Base-by-base conservation (phyloP, 1,284 basidiomycete species). In the Inonotus hispidus region DNA sequence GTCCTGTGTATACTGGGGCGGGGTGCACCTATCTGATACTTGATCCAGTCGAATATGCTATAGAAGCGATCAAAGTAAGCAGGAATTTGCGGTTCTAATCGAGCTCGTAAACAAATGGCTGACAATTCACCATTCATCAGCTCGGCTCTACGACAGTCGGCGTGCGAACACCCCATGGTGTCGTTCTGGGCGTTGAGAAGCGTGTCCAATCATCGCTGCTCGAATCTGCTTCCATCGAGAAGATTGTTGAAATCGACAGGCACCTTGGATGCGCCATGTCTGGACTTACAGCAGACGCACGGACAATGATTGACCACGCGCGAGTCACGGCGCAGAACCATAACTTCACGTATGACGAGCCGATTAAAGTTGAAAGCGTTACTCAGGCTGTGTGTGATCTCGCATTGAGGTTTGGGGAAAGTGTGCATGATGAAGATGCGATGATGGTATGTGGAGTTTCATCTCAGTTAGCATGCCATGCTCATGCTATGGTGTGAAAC, bases 241-340 rank as follows among this genome's bases (percentile, higher is more conserved):
- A 99, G 81, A 99, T 99, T 73, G 98, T 99, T 95, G 96, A 99
- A 79, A 98, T 99, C 70, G 97, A 99, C 77, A 71, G 76, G 16
- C 97, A 99, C 77, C 84, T 99, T 59, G 97, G 95, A 19, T 98
- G 95, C 68, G 97, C 97, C 59, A 98, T 99, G 95, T 95, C 93
- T 60, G 96, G 96, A 23, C 83, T 99, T 66, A 97, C 94, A 37
- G 97, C 97, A 57, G 97, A 99, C 75, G 97, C 97, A 56, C 85
- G 97, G 67, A 99, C 97, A 50, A 99, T 99, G 93, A 93, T 99
- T 74, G 97, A 99, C 81, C 97, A 99, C 73, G 97, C 96, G n/a
- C 86, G 96, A 63, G 94, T 98, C 60, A 98, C 96, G 4, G 76
- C 88, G 25, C 93, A 98, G 77, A 98, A 96, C 78, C 97, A 99